Conservation (phyloP, 1,284 basidiomycete genomes). For the Ustilago crameri region DNA sequence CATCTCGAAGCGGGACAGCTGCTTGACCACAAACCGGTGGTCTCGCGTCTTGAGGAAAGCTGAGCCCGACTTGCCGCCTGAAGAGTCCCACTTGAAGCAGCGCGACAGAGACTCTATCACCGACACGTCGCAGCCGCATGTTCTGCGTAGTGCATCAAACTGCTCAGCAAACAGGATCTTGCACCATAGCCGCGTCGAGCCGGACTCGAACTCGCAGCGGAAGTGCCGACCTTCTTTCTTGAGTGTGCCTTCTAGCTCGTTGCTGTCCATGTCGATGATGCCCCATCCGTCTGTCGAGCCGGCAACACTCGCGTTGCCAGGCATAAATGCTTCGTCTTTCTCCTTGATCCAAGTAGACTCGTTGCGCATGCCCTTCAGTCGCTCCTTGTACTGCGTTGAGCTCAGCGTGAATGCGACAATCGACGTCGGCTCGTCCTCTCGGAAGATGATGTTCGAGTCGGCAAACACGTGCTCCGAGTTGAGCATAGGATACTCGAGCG, state of each 20-base stretch:
- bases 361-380: constrained; percentile 53
- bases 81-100: constrained; percentile 95
- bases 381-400: constrained; percentile 79
- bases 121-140: constrained; percentile 90
- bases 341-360: constrained; percentile 30
- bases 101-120: constrained; percentile 92
- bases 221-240: constrained; percentile 63
- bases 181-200: constrained; percentile 89
- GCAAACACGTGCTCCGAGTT: constrained; percentile 77
- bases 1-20: constrained; percentile 88
- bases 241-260: constrained; percentile 55
- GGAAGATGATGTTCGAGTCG: constrained; percentile 86
- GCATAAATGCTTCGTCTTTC: constrained; percentile 68
- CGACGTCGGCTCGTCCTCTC: constrained; percentile 97
- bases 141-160: constrained; percentile 91
- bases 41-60: constrained; percentile 91
- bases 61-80: constrained; percentile 94
- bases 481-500: constrained; percentile 72
- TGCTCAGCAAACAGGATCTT: constrained; percentile 96
- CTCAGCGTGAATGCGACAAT: constrained; percentile 95
- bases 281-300: constrained; percentile 44
- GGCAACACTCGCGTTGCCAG: constrained; percentile 73
- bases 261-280: constrained; percentile 37
- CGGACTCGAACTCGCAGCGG: constrained; percentile 69
- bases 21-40: constrained; percentile 98